Evolutionary conservation across 805 yeast genomes (phyloP).

Genomic region (Torulaspora delbrueckii): DNA sequence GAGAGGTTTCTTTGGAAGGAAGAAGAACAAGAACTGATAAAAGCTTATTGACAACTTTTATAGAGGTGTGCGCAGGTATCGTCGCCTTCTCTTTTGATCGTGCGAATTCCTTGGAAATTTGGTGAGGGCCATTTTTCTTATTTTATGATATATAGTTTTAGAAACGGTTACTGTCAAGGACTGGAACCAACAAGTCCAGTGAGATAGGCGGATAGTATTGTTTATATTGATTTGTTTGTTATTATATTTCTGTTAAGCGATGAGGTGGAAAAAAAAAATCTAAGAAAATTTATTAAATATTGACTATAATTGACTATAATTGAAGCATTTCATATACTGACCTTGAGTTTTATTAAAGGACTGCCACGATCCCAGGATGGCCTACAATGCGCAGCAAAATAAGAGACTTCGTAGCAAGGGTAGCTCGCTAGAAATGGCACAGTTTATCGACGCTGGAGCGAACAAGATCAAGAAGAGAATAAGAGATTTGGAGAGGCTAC

Average conservation of each 20-base stretch:
- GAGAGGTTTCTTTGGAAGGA: constrained; percentile 74
- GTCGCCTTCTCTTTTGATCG: constrained; percentile 3
- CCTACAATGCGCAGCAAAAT: constrained; percentile 7
- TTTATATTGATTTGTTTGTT: background rate
- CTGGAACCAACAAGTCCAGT: background rate
- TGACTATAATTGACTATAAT: background rate
- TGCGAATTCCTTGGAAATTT: background rate
- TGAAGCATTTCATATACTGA: background rate
- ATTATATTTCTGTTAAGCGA: constrained; percentile 12
- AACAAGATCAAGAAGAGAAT: constrained; percentile 76
- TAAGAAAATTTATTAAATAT: background rate
- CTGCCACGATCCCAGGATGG: constrained; percentile 2
- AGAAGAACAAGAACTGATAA: constrained; percentile 31
- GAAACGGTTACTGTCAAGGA: background rate
- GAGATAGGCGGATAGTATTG: no score
- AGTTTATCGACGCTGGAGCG: constrained; percentile 37
- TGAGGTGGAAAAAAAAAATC: constrained; percentile 10
- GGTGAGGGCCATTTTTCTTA: background rate
- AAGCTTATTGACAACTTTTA: background rate
- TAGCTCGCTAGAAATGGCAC: constrained; percentile 36
- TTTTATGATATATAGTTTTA: background rate
- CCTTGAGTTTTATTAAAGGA: background rate
- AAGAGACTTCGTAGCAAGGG: constrained; percentile 19
- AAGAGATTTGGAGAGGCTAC: constrained; percentile 74
- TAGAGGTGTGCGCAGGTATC: constrained; percentile 7